A percentile compares a stretch with the other conserved stretches of the same genome.
These are phyloP conservation scores for Nakazawaea ernobii DNA, from an alignment of 805 yeast genomes.

Conservation along the genomic window DNA sequence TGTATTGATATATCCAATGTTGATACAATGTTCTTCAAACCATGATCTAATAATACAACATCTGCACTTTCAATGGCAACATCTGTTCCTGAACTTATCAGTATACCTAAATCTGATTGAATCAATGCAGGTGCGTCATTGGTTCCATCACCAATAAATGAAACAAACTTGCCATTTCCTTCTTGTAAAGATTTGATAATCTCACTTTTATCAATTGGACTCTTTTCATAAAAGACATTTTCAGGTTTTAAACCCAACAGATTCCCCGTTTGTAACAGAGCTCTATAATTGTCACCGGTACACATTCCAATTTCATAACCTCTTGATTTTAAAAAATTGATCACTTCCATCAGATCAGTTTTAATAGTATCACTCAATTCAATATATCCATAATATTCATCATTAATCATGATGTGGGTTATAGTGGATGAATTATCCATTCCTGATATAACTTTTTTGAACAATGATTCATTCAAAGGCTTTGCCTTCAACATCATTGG, in stretches of 20 bases:
- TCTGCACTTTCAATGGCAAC: slow-evolving; percentile 97
- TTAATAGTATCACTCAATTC: slow-evolving; percentile 66
- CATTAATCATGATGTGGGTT: slow-evolving; percentile 47
- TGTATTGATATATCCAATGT: slow-evolving; percentile 64
- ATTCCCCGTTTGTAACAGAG: slow-evolving; percentile 60
- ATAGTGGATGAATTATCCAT: slow-evolving; percentile 12
- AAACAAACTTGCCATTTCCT: slow-evolving; percentile 40
- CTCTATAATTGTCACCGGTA: slow-evolving; percentile 73
- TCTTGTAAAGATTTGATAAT: slow-evolving; percentile 55
- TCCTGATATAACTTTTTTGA: background rate
- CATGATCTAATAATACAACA: slow-evolving; percentile 55
- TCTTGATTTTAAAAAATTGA: slow-evolving; percentile 43
- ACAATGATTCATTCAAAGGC: background rate
- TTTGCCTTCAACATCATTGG: slow-evolving; percentile 27
- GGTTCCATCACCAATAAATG: slow-evolving; percentile 96
- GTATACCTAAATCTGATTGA: slow-evolving; percentile 82
- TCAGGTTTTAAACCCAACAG: slow-evolving; percentile 59
- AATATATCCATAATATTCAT: slow-evolving; percentile 54
- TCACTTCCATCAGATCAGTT: slow-evolving; percentile 54
- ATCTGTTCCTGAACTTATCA: slow-evolving; percentile 90
- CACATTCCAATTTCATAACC: slow-evolving; percentile 75
- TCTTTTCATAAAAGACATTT: slow-evolving; percentile 67
- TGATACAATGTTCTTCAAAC: slow-evolving; percentile 22
- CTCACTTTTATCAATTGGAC: slow-evolving; percentile 72
- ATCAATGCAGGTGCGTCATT: slow-evolving; percentile 97